phyloP scores from a whole-genome alignment of 1,139 yeast species.

The Kurtzmaniella quercitrusa region DNA sequence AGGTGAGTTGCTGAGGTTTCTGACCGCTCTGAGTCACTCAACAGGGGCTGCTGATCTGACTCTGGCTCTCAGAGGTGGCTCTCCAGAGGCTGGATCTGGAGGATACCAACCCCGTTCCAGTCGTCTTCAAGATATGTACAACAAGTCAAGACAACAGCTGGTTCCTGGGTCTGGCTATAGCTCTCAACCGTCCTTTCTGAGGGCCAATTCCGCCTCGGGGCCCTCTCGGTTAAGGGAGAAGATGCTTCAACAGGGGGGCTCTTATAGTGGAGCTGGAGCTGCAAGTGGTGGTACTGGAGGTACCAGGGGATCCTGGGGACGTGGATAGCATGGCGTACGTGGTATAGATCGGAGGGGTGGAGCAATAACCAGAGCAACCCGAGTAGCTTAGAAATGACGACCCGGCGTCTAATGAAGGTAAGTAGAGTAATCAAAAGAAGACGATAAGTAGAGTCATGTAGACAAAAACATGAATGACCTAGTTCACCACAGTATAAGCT shows the following conservation, averaged over 20 bases:
- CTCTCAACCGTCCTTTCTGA: slow-evolving; percentile 18
- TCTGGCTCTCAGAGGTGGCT: slow-evolving; percentile 4
- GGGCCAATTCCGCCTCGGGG: slow-evolving; percentile 27
- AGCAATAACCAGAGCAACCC: too few relatives aligned
- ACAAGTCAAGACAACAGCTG: slow-evolving; percentile 41
- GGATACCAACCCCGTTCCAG: slow-evolving; percentile 35
- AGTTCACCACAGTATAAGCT: too few relatives aligned
- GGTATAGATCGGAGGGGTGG: too few relatives aligned
- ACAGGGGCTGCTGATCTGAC: slow-evolving; percentile 10
- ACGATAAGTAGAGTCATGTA: too few relatives aligned
- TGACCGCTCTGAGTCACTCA: slow-evolving; percentile 6
- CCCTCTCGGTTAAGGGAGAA: slow-evolving; percentile 32
- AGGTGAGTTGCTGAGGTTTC: slow-evolving; percentile 9
- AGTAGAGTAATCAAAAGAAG: too few relatives aligned
- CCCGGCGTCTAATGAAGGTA: too few relatives aligned
- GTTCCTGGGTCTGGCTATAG: slow-evolving; percentile 33
- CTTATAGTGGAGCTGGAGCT: neutral
- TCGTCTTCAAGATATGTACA: slow-evolving; percentile 39
- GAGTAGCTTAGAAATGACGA: too few relatives aligned
- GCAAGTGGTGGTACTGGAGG: neutral
- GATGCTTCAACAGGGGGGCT: slow-evolving; percentile 18
- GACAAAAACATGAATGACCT: too few relatives aligned
- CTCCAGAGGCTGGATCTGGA: neutral
- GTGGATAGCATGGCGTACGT: slow-evolving; percentile 6
- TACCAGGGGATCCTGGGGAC: neutral